Evolutionary conservation across 495 filamentous ascomycete genomes (phyloP), one percentile per base, ranked within the genome.

Genomic region (Podospora pseudoanserina): DNA sequence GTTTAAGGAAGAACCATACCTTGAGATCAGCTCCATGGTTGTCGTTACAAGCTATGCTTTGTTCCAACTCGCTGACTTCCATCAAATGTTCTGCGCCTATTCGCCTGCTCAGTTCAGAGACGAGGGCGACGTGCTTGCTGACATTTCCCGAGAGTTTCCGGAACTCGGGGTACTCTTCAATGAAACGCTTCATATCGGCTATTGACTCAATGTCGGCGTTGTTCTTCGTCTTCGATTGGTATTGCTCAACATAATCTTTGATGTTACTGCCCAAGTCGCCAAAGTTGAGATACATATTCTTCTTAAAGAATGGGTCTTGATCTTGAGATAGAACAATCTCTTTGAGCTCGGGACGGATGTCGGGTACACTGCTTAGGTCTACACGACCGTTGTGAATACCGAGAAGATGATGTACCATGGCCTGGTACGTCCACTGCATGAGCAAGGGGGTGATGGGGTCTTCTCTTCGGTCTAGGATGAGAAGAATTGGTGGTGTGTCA

Each of bases 211-310:
- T 96, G 74, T 96, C 94, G 77, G 90, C 91, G 72, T 88, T 96
- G 70, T 87, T 95, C 74, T 97, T 91, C 13, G 93, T 96, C 77
- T 97, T 97, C 30, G 89, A 91, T 72, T 97, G 95, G 75, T 97
- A 98, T 70, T 97, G 95, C 76, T 96, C 92, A 67, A 99, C 95
- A 77, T 98, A 98, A 68, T 97, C 94, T 76, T 98, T 98, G 77
- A 97, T 97, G 75, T 97, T 98, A 64, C 95, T 92, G 23, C 95
- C 95, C 20, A 99, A 86, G 70, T 99, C 95, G 56, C 95, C 95
- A 77, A 98, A 99, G 73, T 99, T 99, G 72, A 97, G 88, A 73
- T 93, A 99, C 96, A 99, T 98, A 77, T 99, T 99, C 81, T 97
- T 97, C 80, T 97, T 97, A 81, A 98, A 99, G 81, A 99, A 99